Evolutionary conservation across 2,329 filamentous ascomycete genomes (phyloP).

Genomic region (Alternaria gaisen): DNA sequence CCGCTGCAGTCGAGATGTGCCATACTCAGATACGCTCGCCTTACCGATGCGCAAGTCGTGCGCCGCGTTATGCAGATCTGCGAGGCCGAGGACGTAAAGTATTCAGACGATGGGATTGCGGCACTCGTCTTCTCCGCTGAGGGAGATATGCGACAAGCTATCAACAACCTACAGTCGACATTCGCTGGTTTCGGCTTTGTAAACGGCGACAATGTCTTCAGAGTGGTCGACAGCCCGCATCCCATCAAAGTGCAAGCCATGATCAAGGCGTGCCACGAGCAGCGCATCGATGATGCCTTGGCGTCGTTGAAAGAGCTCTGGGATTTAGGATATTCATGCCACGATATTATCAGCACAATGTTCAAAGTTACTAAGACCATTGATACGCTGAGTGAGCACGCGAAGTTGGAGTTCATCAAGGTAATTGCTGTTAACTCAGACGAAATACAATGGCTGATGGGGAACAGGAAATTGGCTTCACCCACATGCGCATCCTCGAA

Average conservation of each 20-base stretch:
- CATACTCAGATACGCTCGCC: conserved; percentile 89
- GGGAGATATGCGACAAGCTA: conserved; percentile 98
- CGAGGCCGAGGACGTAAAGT: conserved; percentile 87
- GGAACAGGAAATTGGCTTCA: conserved; percentile 86
- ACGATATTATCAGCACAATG: conserved; percentile 99
- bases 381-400: conserved; percentile 88
- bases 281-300: conserved; percentile 86
- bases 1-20: conserved; percentile 97
- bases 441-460: conserved; percentile 5
- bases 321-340: conserved; percentile 95
- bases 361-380: conserved; percentile 98
- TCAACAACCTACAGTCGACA: conserved; percentile 97
- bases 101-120: conserved; percentile 91
- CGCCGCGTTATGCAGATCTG: conserved; percentile 91
- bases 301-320: conserved; percentile 90
- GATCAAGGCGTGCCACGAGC: conserved; percentile 96
- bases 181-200: conserved; percentile 94
- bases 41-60: conserved; percentile 92
- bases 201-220: conserved; percentile 97
- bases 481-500: conserved; percentile 99
- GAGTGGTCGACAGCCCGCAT: conserved; percentile 95
- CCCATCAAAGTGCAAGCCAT: conserved; percentile 98
- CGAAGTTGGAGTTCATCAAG: conserved; percentile 96
- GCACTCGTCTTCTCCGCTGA: conserved; percentile 98
- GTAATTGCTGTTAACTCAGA: conserved; percentile 18